Evolutionary conservation across 129 eudicot species (phyloP), one percentile per base, ranked within the genome.

Genomic region (Escallonia rubra): DNA sequence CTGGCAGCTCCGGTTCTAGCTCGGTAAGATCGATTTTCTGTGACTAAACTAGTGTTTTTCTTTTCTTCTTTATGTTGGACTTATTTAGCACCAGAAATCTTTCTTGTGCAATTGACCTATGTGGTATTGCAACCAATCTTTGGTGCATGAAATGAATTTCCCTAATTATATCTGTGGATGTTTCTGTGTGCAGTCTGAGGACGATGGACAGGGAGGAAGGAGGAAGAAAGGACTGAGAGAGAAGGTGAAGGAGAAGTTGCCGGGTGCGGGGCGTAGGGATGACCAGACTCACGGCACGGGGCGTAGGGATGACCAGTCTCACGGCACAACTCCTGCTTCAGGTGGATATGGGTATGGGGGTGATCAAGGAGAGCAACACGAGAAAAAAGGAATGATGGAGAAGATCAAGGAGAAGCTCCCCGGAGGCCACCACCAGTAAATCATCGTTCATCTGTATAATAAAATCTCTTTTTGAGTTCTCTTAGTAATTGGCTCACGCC

Each of bases 391-490:
- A 45, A 61, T 85, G 66, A 68, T 82, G 85, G 92, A 88, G 64
- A 88, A 83, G 81, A 82, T 85, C 61, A 88, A 88, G 81, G 92
- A 82, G 41, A 88, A 85, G 80, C 79, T 88, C 6, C 86, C 95
- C 3, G 90, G 89, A 9, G 13, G 55, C 39, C 84, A 80, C 66
- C 47, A 64, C 54, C 38, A 11, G 4, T 12, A 11, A 13, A 12
- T 54, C 3, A 0, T 54, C 34, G 1, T 23, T 23, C 34, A 23
- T 23, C 34, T 23, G 34, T 23, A 23, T 23, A 23, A 23, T 23
- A 23, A 23, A 23, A 23, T 23, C 34, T 23, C 34, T 23, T 23
- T 23, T 23, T 23, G 34, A 23, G 34, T 23, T 23, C 34, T 23
- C 34, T 23, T 23, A 0, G 0, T 23, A 23, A 23, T 23, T 23